Base-by-base conservation (phyloP, 169 alveolate genomes). In the Cryptosporidium canis region DNA sequence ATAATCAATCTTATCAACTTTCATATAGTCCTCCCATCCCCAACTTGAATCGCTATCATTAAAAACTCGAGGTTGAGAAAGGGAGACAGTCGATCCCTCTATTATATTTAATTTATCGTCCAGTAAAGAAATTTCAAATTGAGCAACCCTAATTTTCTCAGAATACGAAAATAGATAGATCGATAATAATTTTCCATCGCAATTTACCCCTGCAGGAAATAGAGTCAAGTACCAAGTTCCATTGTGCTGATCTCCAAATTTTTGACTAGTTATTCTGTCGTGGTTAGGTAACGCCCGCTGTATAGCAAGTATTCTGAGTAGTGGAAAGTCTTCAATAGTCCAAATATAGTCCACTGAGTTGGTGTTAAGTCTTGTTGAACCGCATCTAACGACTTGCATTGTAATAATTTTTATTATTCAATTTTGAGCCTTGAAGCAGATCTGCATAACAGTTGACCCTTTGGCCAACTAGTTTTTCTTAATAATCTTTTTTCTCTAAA, bases 21-120 rank as follows among this genome's bases (percentile, higher is more conserved):
- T 29, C 77, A 77, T 77, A 61, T 77, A 77, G 44, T 77, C 87
- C 47, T 77, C 87, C 87, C 87, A 77, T 1, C 87, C 87, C 87
- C 87, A 77, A n/a, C 87, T 77, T 3, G 87, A 63, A 55, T 77
- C 45, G 24, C 21, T 43, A 41, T n/a, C 12, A 63, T 47, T 56
- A 61, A 77, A 77, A 29, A 77, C 63, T 18, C 72, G 56, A 14
- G 87, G 87, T 4, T 77, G 87, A 27, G 87, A 77, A 41, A 63
- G 55, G 16, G 87, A 58, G 8, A 58, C 71, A 16, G 70, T 61
- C 43, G 87, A 56, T 8, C 87, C 87, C 11, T 77, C 77, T 12
- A 77, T 61, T 37, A 27, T 24, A 37, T 43, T 9, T 24, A 77
- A 63, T 41, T 37, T 6, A 4, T 55, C 61, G 21, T 77, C 77